A percentile compares a stretch with the other conserved stretches of the same genome.
phyloP scores from a whole-genome alignment of 192 early-diverging fungal species.

The Gonapodya sp. region DNA sequence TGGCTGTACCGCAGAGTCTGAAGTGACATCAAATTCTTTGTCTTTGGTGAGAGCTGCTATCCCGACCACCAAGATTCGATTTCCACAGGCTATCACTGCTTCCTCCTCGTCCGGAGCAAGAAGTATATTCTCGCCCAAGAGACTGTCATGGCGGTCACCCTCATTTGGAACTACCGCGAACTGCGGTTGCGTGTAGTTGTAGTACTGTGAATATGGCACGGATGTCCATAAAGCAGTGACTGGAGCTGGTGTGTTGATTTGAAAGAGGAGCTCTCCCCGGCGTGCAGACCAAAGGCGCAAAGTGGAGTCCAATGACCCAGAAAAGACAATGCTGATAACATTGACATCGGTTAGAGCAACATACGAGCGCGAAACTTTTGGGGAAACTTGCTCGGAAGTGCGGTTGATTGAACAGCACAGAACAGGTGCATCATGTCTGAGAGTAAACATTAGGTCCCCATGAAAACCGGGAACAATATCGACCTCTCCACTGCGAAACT shows the following conservation, averaged over 20 bases:
- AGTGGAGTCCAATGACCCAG: conserved; percentile 46
- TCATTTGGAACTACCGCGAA: conserved; percentile 17
- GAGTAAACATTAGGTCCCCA: conserved; percentile 42
- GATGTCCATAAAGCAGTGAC: conserved; percentile 14
- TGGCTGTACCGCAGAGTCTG: not conserved
- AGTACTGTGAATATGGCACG: not conserved
- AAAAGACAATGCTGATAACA: conserved; percentile 30
- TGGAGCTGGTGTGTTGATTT: conserved; percentile 45
- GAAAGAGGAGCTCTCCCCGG: conserved; percentile 47
- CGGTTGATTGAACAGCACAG: conserved; percentile 30
- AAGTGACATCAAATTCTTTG: not conserved
- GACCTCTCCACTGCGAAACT: conserved; percentile 21
- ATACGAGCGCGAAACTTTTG: not conserved
- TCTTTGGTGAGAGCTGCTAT: not conserved
- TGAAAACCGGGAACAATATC: conserved; percentile 38
- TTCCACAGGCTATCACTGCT: not conserved
- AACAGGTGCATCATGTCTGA: conserved; percentile 44
- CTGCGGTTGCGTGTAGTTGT: conserved; percentile 21
- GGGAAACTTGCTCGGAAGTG: conserved; percentile 28
- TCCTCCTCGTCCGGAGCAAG: not conserved
- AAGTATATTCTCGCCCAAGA: not conserved
- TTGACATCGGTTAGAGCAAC: not conserved
- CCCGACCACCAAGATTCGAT: not conserved
- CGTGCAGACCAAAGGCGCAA: conserved; percentile 44
- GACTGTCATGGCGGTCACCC: conserved; percentile 18